Conservation (phyloP, 2,329 filamentous ascomycete species). For the Stachybotrys chlorohalonatus region DNA sequence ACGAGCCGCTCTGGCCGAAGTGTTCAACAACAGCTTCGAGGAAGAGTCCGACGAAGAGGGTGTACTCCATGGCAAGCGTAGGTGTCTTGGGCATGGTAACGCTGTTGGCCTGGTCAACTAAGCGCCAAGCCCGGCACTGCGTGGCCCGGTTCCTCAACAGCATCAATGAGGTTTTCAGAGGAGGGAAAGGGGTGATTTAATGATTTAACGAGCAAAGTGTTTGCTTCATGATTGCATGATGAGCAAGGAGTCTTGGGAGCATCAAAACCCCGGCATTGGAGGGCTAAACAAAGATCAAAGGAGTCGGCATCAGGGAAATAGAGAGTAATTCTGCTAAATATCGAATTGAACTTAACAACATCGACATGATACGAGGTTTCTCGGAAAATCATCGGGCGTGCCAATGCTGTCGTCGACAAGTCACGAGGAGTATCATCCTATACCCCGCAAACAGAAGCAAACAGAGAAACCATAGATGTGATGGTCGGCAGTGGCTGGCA, state of each 20-base stretch:
- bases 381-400: too few species aligned
- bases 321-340: neutral
- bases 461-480: neutral
- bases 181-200: neutral
- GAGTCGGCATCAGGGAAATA: neutral
- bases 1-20: slow-evolving; percentile 24
- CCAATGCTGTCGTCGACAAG: neutral
- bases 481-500: neutral
- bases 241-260: neutral
- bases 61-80: slow-evolving; percentile 20
- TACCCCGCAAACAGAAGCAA: neutral
- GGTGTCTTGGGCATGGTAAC: slow-evolving; percentile 19
- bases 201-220: neutral
- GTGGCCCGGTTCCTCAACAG: too few species aligned
- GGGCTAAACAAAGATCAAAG: neutral
- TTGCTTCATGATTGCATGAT: neutral
- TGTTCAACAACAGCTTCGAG: slow-evolving; percentile 32
- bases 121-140: neutral
- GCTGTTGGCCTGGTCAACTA: slow-evolving; percentile 18
- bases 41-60: slow-evolving; percentile 24
- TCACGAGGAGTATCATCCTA: neutral
- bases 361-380: too few species aligned
- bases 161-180: neutral
- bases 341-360: neutral
- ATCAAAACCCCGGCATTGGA: neutral